These are phyloP conservation scores for Ceratocystis destructans DNA, from an alignment of 2,329 filamentous ascomycete species.

Conservation along the genomic window DNA sequence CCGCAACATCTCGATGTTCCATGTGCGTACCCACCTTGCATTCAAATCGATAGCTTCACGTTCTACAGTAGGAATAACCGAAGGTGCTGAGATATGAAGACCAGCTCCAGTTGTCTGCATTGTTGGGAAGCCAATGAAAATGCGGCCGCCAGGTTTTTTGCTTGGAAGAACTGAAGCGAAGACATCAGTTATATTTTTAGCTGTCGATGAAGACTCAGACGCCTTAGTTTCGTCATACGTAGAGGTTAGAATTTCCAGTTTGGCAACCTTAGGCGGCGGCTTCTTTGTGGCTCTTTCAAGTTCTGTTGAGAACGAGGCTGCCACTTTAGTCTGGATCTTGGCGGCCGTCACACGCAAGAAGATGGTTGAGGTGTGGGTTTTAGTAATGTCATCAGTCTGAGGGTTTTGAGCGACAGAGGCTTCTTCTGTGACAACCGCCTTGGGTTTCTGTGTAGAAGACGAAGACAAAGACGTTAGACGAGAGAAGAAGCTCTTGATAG, in stretches of 20 bases:
- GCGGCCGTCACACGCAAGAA: constrained; percentile 83
- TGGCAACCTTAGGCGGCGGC: constrained; percentile 76
- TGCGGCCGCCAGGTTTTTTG: constrained; percentile 65
- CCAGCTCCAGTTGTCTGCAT: constrained; percentile 91
- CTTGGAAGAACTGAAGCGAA: constrained; percentile 83
- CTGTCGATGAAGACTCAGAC: constrained; percentile 41
- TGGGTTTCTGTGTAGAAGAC: constrained; percentile 38
- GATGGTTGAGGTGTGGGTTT: constrained; percentile 59
- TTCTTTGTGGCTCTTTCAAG: constrained; percentile 95
- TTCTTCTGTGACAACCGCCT: constrained; percentile 40
- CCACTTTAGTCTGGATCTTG: constrained; percentile 61
- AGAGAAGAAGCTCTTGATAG: constrained; percentile 67
- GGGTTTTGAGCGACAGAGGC: constrained; percentile 42
- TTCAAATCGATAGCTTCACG: constrained; percentile 95
- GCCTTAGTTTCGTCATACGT: constrained; percentile 71
- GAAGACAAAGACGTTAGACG: constrained; percentile 47
- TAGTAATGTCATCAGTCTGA: constrained; percentile 58
- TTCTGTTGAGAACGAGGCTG: constrained; percentile 61
- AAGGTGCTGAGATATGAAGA: constrained; percentile 88
- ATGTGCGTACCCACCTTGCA: constrained; percentile 82
- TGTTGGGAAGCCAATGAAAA: constrained; percentile 96
- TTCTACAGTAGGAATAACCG: constrained; percentile 93
- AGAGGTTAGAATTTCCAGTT: constrained; percentile 75
- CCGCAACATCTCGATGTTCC: constrained; percentile 88
- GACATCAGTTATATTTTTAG: constrained; percentile 47